These are phyloP conservation scores for Amoeboaphelidium occidentale DNA, from an alignment of 371 early-diverging fungal genomes.

Conservation along the genomic window DNA sequence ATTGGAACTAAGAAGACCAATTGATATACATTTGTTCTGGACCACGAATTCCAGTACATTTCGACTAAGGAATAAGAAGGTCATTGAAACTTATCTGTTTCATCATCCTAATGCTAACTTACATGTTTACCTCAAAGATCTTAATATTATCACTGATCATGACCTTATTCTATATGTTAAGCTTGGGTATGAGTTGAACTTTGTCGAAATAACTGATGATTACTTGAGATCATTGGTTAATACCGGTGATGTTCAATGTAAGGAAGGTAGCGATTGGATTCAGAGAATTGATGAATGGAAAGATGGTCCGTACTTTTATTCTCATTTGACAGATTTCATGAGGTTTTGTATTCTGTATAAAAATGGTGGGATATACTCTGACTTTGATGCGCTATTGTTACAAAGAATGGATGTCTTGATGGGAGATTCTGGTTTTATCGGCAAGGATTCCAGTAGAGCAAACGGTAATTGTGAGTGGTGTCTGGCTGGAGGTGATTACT, in stretches of 20 bases:
- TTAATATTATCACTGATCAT: neutral
- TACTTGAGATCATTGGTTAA: slow-evolving; percentile 1
- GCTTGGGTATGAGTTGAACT: slow-evolving; percentile 5
- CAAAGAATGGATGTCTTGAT: neutral
- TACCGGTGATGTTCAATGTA: slow-evolving; percentile 6
- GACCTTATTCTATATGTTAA: slow-evolving; percentile 3
- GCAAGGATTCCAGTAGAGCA: slow-evolving; percentile 3
- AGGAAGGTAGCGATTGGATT: no score
- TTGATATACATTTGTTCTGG: no score
- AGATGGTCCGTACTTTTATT: slow-evolving; percentile 8
- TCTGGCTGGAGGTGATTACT: slow-evolving; percentile 6
- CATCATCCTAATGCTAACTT: slow-evolving; percentile 7
- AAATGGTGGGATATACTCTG: slow-evolving; percentile 8
- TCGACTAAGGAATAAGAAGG: slow-evolving; percentile 4
- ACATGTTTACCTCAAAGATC: slow-evolving; percentile 5
- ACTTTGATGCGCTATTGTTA: slow-evolving; percentile 10
- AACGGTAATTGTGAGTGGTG: slow-evolving; percentile 5
- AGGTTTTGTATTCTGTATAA: slow-evolving; percentile 8
- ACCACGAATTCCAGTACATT: slow-evolving; percentile 8
- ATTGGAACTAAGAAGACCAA: no score
- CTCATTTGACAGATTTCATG: slow-evolving; percentile 10
- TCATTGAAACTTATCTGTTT: slow-evolving; percentile 8
- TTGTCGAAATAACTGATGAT: slow-evolving; percentile 2
- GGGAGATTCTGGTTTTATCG: slow-evolving; percentile 4
- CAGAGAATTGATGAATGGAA: slow-evolving; percentile 1